Base-by-base conservation (phyloP, 169 alveolate genomes). In the Cryptosporidium bovis region DNA sequence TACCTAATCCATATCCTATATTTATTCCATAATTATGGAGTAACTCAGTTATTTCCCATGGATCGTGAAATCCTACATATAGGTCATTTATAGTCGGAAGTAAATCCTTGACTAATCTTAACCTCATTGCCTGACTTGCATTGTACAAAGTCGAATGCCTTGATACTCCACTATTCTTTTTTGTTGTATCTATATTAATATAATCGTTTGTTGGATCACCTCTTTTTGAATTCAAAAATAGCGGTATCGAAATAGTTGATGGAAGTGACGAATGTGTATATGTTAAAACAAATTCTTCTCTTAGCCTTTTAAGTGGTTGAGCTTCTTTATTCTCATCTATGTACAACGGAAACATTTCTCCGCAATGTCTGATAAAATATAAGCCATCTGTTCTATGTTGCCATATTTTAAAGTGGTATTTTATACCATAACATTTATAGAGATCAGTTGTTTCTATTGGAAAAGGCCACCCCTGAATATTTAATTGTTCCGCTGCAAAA, bases 111-210 rank as follows among this genome's bases (percentile, higher is more conserved):
- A 62, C 18, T 44, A 77, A 50, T 20, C 71, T 34, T 56, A 77
- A n/a, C 44, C 87, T 77, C 87, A 77, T 77, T n/a, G 71, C 60
- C 50, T 77, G 87, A 33, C 87, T 77, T 33, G 87, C 87, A 60
- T 56, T 44, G 31, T 46, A 77, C 2, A 77, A n/a, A n/a, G 58
- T 31, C 16, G 31, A 29, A 16, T 56, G 71, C 8, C 87, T 56
- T 44, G 87, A 77, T 27, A 64, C 16, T 1, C 77, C 64, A n/a
- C 16, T 40, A 16, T 44, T 77, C 16, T 56, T 31, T 8, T 18
- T 51, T 29, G 29, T 51, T 16, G 64, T 7, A 27, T 24, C 36
- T 15, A 7, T 62, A 55, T 55, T 3, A n/a, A 20, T 10, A 77
- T 77, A 77, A 46, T 77, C 56, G 27, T 62, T 77, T 24, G 77